Percentiles rank a stretch among this genome's conserved stretches.
phyloP scores from a whole-genome alignment of 2,329 filamentous ascomycete genomes.

The Clarireedia homoeocarpa region DNA sequence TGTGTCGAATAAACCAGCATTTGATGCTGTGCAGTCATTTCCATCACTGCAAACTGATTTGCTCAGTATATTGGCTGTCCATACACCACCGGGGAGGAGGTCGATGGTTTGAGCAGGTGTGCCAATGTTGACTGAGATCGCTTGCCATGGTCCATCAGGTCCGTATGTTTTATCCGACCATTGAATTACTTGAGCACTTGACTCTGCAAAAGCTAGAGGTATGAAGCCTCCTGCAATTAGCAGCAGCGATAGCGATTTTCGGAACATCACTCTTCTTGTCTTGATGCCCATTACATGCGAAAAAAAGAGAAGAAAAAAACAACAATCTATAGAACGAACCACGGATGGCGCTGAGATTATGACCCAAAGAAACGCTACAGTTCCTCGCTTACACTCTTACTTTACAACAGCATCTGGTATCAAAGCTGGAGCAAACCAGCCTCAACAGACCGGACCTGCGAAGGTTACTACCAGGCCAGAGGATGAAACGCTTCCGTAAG shows the following conservation, averaged over 20 bases:
- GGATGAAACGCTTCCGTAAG: too few relatives aligned
- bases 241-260: background rate
- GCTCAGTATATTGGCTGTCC: constrained; percentile 10
- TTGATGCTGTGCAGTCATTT: background rate
- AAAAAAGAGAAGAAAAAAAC: background rate
- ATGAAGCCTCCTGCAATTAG: background rate
- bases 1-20: background rate
- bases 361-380: background rate
- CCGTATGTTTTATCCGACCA: constrained; percentile 17
- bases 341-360: background rate
- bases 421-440: too few relatives aligned
- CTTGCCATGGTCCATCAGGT: constrained; percentile 20
- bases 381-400: background rate
- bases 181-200: background rate
- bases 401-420: background rate
- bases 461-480: too few relatives aligned
- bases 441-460: too few relatives aligned
- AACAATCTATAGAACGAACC: background rate
- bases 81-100: constrained; percentile 14
- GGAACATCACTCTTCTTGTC: background rate
- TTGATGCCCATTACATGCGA: background rate
- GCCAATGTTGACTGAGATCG: constrained; percentile 14
- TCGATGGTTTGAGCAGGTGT: constrained; percentile 9
- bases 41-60: constrained; percentile 11
- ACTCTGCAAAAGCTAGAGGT: background rate